These are phyloP conservation scores for Boletus edulis DNA, from an alignment of 768 basidiomycete genomes.

Conservation along the genomic window DNA sequence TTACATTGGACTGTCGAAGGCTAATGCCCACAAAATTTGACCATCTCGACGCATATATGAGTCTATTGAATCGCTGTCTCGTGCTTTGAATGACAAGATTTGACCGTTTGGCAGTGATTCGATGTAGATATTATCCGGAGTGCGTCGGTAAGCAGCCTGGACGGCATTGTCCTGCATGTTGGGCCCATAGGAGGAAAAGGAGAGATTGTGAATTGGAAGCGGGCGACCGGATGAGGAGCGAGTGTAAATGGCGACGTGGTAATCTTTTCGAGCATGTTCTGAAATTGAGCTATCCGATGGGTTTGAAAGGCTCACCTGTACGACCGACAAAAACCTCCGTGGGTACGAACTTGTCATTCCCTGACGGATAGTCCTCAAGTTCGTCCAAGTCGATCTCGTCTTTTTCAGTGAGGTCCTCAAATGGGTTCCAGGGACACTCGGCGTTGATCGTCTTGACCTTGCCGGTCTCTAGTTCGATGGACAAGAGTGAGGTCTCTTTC, in stretches of 20 bases:
- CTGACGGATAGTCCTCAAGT: conserved; percentile 48
- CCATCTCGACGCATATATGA: conserved; percentile 33
- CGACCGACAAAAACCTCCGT: conserved; percentile 62
- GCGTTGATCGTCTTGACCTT: conserved; percentile 72
- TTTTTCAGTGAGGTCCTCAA: conserved; percentile 47
- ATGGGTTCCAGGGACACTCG: conserved; percentile 76
- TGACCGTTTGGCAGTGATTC: conserved; percentile 79
- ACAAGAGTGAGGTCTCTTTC: conserved; percentile 81
- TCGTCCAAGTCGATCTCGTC: conserved; percentile 56
- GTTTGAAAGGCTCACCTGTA: conserved; percentile 46
- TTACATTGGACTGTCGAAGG: conserved; percentile 68
- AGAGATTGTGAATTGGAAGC: conserved; percentile 71
- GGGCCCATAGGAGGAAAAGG: conserved; percentile 90
- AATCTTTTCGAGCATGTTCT: conserved; percentile 54
- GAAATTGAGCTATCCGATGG: not conserved
- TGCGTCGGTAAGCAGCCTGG: conserved; percentile 71
- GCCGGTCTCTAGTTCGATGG: conserved; percentile 78
- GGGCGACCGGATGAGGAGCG: conserved; percentile 37
- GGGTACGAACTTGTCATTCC: conserved; percentile 24
- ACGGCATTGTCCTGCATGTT: conserved; percentile 79
- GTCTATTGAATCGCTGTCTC: conserved; percentile 22
- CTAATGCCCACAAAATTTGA: conserved; percentile 54
- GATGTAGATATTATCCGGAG: conserved; percentile 78
- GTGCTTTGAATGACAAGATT: conserved; percentile 68
- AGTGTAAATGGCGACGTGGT: conserved; percentile 82